These are phyloP conservation scores for Corchorus olitorius DNA, from an alignment of 345 rosid genomes.

Conservation along the genomic window DNA sequence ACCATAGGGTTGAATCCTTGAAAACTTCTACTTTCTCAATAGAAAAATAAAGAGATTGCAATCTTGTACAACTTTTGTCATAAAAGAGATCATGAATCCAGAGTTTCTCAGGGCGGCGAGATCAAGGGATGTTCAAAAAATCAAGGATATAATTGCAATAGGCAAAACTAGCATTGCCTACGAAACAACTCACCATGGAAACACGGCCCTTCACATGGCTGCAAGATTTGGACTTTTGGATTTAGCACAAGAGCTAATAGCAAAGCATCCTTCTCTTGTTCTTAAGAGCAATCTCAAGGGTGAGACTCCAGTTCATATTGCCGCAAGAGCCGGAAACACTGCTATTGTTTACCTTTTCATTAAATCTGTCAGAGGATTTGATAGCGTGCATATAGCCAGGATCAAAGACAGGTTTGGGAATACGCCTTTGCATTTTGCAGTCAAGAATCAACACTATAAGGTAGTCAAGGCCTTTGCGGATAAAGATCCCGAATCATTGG, in stretches of 20 bases:
- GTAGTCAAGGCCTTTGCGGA: neutral
- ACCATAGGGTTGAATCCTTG: too few species aligned
- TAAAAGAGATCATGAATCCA: too few species aligned
- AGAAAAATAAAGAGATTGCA: too few species aligned
- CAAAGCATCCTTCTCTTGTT: neutral
- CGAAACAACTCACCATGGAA: neutral
- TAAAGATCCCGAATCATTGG: constrained; percentile 7
- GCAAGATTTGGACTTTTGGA: neutral
- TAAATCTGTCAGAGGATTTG: neutral
- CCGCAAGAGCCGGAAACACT: neutral
- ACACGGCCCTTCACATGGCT: constrained; percentile 5
- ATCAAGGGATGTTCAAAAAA: too few species aligned
- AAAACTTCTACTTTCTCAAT: too few species aligned
- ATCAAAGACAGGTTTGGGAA: neutral
- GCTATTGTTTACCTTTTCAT: neutral
- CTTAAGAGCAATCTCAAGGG: constrained; percentile 5
- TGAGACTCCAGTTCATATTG: neutral
- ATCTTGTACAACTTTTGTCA: too few species aligned
- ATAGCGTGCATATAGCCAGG: neutral
- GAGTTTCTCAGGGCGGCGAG: too few species aligned
- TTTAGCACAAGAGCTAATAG: neutral
- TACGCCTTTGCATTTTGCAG: constrained; percentile 11
- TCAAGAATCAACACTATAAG: neutral
- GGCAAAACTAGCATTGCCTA: neutral
- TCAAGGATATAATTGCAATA: too few species aligned